Evolutionary conservation across 169 alveolate genomes (phyloP).

Genomic region (Eimeria maxima): DNA sequence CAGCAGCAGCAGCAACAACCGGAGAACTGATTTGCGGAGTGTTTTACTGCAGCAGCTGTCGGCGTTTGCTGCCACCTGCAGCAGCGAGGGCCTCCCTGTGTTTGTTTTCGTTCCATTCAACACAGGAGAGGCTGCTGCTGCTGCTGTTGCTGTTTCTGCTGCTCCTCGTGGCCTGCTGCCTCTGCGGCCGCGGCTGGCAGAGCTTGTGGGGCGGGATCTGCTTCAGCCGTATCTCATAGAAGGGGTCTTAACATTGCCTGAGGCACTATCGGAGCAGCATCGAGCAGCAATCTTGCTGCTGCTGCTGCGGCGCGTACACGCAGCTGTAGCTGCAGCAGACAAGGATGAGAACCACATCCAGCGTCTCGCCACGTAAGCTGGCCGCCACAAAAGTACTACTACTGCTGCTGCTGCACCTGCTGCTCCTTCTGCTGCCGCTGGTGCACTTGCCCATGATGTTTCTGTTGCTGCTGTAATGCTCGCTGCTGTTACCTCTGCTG

Average conservation of each 20-base stretch:
- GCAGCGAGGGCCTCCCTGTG: slow-evolving; percentile 61
- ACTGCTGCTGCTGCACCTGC: not conserved
- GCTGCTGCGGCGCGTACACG: slow-evolving; percentile 66
- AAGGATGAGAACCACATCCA: not conserved
- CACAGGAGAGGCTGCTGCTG: slow-evolving; percentile 34
- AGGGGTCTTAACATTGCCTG: not conserved
- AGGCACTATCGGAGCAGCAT: slow-evolving; percentile 13
- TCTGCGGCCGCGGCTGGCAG: slow-evolving; percentile 59
- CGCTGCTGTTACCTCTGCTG: not conserved
- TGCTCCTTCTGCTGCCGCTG: slow-evolving; percentile 2
- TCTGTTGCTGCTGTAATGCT: not conserved
- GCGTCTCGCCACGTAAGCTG: not conserved
- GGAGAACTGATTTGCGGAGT: slow-evolving; percentile 8
- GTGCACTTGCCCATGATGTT: not conserved
- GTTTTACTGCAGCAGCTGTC: slow-evolving; percentile 59
- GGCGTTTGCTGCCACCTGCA: slow-evolving; percentile 36
- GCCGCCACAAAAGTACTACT: too few species aligned
- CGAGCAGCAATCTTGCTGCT: slow-evolving; percentile 45
- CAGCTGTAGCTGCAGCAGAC: slow-evolving; percentile 12
- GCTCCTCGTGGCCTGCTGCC: slow-evolving; percentile 38
- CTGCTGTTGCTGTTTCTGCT: slow-evolving; percentile 44
- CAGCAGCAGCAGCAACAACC: slow-evolving; percentile 64
- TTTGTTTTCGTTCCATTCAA: slow-evolving; percentile 27
- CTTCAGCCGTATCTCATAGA: slow-evolving; percentile 51
- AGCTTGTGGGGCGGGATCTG: slow-evolving; percentile 29